phyloP scores from a whole-genome alignment of 768 basidiomycete genomes.

The Saitozyma sp. region DNA sequence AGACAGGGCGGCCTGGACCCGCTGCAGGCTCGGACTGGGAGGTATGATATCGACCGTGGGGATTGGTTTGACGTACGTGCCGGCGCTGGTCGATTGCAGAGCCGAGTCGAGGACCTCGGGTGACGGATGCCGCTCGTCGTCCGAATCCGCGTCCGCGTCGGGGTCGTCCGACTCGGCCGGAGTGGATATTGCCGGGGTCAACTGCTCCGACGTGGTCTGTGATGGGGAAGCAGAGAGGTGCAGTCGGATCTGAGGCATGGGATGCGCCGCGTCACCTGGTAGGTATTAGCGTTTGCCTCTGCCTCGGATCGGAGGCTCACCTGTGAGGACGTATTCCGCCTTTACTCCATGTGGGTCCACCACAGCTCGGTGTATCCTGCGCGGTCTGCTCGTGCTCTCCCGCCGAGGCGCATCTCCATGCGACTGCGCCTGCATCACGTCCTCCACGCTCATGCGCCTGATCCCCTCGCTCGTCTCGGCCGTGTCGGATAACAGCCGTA shows the following conservation, averaged over 20 bases:
- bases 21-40: slow-evolving; percentile 34
- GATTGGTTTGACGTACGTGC: background rate
- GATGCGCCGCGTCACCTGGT: slow-evolving; percentile 37
- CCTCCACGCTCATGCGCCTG: slow-evolving; percentile 27
- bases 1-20: slow-evolving; percentile 31
- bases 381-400: slow-evolving; percentile 3
- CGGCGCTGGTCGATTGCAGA: too few species aligned
- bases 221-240: slow-evolving; percentile 37
- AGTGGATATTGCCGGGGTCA: slow-evolving; percentile 8
- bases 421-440: slow-evolving; percentile 20
- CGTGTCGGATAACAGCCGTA: slow-evolving; percentile 30
- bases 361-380: slow-evolving; percentile 19
- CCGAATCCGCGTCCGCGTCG: slow-evolving; percentile 19
- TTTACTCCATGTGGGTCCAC: slow-evolving; percentile 40
- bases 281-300: slow-evolving; percentile 7
- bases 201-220: slow-evolving; percentile 3
- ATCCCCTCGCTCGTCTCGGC: slow-evolving; percentile 1
- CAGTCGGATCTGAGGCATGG: slow-evolving; percentile 52
- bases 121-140: slow-evolving; percentile 1
- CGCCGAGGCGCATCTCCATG: background rate
- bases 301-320: slow-evolving; percentile 25
- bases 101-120: too few species aligned
- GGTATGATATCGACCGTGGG: slow-evolving; percentile 24
- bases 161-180: slow-evolving; percentile 21
- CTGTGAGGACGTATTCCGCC: slow-evolving; percentile 55